Percentiles rank a stretch among this genome's conserved stretches.
Conservation (phyloP, 2,329 filamentous ascomycete species). For the Xylariaceae sp. region DNA sequence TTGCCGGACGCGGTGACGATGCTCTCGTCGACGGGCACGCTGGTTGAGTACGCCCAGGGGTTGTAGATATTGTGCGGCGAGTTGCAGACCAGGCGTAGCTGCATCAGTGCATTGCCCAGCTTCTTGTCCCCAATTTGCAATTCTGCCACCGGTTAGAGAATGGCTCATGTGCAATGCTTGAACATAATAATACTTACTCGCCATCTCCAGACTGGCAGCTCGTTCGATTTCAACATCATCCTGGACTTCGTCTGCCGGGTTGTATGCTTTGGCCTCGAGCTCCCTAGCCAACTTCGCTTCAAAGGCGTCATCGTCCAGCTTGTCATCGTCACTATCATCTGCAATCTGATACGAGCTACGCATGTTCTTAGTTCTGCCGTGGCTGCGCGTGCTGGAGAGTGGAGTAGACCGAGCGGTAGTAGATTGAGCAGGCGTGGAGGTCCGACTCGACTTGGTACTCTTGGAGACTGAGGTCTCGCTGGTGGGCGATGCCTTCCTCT, state of each 20-base stretch:
- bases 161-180: not conserved
- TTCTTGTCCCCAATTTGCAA: conserved; percentile 87
- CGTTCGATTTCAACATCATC: conserved; percentile 56
- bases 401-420: too few relatives aligned
- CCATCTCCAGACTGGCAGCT: conserved; percentile 63
- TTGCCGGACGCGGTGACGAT: conserved; percentile 87
- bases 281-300: conserved; percentile 68
- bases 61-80: conserved; percentile 96
- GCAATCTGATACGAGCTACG: conserved; percentile 44
- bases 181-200: conserved; percentile 51
- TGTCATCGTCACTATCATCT: conserved; percentile 52
- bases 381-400: conserved; percentile 36
- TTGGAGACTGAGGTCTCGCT: conserved; percentile 44
- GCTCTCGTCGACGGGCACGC: conserved; percentile 62
- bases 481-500: conserved; percentile 29
- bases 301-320: conserved; percentile 75
- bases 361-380: conserved; percentile 42
- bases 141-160: conserved; percentile 41
- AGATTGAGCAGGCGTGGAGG: conserved; percentile 50
- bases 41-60: conserved; percentile 62
- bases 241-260: conserved; percentile 26
- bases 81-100: conserved; percentile 87
- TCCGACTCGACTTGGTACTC: conserved; percentile 65
- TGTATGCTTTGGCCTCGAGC: conserved; percentile 35
- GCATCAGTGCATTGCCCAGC: conserved; percentile 85